phyloP scores from a whole-genome alignment of 2,329 filamentous ascomycete species.

The Ceratocystiopsis brevicomis region DNA sequence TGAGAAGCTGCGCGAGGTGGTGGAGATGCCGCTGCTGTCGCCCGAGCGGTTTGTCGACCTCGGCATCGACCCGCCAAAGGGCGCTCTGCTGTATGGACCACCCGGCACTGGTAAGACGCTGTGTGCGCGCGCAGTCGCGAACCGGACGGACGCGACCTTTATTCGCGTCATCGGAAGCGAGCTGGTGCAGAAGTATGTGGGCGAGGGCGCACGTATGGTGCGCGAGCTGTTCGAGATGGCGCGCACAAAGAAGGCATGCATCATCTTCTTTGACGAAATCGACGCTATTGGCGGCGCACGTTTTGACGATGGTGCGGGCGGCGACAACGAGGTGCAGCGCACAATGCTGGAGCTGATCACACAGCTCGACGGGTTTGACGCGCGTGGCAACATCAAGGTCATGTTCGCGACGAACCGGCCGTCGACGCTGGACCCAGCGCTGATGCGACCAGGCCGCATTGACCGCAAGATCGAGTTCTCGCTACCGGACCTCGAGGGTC shows the following conservation, averaged over 20 bases:
- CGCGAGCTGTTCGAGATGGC: conserved; percentile 99
- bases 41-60: conserved; percentile 95
- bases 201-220: conserved; percentile 95
- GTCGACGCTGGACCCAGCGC: conserved; percentile 82
- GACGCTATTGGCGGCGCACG: conserved; percentile 97
- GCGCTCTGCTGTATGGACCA: conserved; percentile 86
- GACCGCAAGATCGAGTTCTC: conserved; percentile 99
- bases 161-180: conserved; percentile 97
- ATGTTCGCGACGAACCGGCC: conserved; percentile 99
- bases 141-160: conserved; percentile 94
- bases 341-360: conserved; percentile 98
- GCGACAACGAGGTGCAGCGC: conserved; percentile 92
- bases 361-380: conserved; percentile 95
- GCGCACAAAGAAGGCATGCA: conserved; percentile 96
- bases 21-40: conserved; percentile 93
- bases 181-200: conserved; percentile 96
- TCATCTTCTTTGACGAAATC: conserved; percentile 99
- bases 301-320: conserved; percentile 92
- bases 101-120: conserved; percentile 98
- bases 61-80: conserved; percentile 97
- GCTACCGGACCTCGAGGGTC: conserved; percentile 86
- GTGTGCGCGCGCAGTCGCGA: conserved; percentile 90
- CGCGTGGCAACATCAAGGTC: conserved; percentile 96
- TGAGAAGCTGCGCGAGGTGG: conserved; percentile 94
- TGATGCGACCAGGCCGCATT: conserved; percentile 93